phyloP scores from a whole-genome alignment of 2,329 filamentous ascomycete species.

The Anthostomella pinea region DNA sequence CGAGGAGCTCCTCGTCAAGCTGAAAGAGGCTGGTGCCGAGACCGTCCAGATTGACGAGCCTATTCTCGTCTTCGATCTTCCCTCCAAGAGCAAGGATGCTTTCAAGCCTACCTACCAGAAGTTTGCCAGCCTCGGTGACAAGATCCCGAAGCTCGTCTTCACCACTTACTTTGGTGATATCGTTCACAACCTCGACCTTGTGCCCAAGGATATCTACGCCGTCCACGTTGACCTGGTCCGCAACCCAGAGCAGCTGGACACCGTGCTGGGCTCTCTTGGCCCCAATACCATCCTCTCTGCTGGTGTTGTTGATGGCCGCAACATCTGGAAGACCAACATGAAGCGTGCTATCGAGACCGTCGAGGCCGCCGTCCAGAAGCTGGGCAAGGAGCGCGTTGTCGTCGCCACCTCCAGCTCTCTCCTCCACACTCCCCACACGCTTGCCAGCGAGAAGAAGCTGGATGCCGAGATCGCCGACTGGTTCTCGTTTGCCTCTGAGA shows the following conservation, averaged over 20 bases:
- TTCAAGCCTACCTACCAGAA: constrained; percentile 98
- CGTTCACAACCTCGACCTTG: constrained; percentile 94
- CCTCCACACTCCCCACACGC: constrained; percentile 96
- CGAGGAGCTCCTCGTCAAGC: constrained; percentile 84
- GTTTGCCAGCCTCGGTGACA: constrained; percentile 70
- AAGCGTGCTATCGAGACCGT: constrained; percentile 89
- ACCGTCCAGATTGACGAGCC: constrained; percentile 98
- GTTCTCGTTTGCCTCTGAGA: constrained; percentile 98
- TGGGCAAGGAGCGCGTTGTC: constrained; percentile 96
- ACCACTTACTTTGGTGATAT: constrained; percentile 99
- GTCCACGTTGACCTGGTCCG: constrained; percentile 96
- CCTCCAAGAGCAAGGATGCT: constrained; percentile 84
- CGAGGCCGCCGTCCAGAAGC: constrained; percentile 86
- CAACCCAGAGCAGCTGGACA: constrained; percentile 94
- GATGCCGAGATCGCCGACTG: constrained; percentile 90
- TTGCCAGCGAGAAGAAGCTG: constrained; percentile 98
- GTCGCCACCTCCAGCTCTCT: constrained; percentile 96
- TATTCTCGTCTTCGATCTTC: constrained; percentile 90
- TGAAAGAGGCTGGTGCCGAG: constrained; percentile 95
- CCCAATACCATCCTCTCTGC: constrained; percentile 87
- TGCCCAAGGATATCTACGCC: constrained; percentile 76
- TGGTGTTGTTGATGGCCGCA: constrained; percentile 96
- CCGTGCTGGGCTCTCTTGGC: constrained; percentile 78
- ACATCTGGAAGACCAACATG: constrained; percentile 99
- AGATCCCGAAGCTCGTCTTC: constrained; percentile 83